Conservation (phyloP, 768 basidiomycete species). For the Tricholoma flavovirens region DNA sequence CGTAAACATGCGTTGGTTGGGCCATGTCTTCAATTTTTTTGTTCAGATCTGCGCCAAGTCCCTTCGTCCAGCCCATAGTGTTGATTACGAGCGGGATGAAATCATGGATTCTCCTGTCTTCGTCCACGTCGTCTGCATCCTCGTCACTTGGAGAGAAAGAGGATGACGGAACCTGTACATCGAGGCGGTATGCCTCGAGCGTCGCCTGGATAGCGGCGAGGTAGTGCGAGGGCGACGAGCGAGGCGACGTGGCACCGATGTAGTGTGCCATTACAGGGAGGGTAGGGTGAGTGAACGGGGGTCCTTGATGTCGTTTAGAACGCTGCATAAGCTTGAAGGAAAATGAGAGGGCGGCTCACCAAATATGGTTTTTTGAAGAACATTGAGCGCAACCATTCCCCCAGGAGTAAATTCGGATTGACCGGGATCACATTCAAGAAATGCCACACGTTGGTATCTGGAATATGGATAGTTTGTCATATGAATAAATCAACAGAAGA, state of each 20-base stretch:
- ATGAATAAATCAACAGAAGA: neutral
- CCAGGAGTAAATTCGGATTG: constrained; percentile 91
- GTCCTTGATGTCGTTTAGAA: constrained; percentile 44
- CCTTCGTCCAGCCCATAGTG: constrained; percentile 96
- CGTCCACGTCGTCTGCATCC: constrained; percentile 20
- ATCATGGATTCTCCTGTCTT: constrained; percentile 40
- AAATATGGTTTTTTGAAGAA: constrained; percentile 62
- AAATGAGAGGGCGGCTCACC: constrained; percentile 37
- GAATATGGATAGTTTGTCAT: constrained; percentile 1
- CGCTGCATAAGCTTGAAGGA: neutral
- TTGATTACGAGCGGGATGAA: constrained; percentile 84
- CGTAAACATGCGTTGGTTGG: constrained; percentile 56
- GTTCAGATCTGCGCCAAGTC: constrained; percentile 80
- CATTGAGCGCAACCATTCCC: constrained; percentile 76
- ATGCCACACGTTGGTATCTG: constrained; percentile 81
- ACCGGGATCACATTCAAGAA: constrained; percentile 87
- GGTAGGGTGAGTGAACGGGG: constrained; percentile 80
- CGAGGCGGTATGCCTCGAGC: constrained; percentile 60
- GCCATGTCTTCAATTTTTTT: constrained; percentile 61
- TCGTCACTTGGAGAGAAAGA: neutral
- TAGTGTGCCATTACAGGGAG: constrained; percentile 73
- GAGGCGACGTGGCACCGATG: constrained; percentile 74
- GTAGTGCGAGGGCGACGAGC: constrained; percentile 72
- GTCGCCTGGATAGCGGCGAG: constrained; percentile 62
- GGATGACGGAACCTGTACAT: constrained; percentile 49